These are phyloP conservation scores for Sarocladium brachiariae DNA, from an alignment of 2,329 filamentous ascomycete genomes.

Conservation along the genomic window DNA sequence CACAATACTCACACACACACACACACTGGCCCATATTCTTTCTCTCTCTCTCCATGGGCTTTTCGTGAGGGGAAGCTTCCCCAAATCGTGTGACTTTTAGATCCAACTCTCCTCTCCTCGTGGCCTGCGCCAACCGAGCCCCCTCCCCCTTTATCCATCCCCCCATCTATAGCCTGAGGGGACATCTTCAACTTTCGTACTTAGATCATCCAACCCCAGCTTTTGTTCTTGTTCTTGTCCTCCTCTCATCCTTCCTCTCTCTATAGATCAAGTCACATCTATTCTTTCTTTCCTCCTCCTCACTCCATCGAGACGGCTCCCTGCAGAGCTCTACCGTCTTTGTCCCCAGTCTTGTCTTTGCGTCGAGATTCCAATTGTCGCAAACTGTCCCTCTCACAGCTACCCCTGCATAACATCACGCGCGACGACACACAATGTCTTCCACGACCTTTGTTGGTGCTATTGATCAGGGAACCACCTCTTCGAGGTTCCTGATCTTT, in stretches of 20 bases:
- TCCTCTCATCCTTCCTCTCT: not conserved
- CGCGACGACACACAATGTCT: conserved; percentile 23
- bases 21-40: too few species aligned
- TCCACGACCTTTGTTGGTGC: conserved; percentile 57
- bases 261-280: not conserved
- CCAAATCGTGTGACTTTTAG: conserved; percentile 3
- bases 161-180: conserved; percentile 3
- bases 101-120: not conserved
- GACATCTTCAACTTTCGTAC: conserved; percentile 6
- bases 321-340: too few species aligned
- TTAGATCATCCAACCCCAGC: conserved; percentile 12
- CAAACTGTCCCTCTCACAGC: not conserved
- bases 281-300: not conserved
- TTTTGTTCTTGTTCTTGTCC: conserved; percentile 1
- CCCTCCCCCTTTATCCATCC: not conserved
- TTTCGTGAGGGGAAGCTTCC: conserved; percentile 9
- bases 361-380: not conserved
- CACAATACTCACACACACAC: too few species aligned
- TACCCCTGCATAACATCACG: not conserved
- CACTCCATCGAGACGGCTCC: too few species aligned
- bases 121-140: too few species aligned
- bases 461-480: conserved; percentile 76
- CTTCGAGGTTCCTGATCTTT: conserved; percentile 79
- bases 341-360: not conserved
- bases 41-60: not conserved